Conservation (phyloP, 495 filamentous ascomycete genomes). For the Hamigera avellanea region DNA sequence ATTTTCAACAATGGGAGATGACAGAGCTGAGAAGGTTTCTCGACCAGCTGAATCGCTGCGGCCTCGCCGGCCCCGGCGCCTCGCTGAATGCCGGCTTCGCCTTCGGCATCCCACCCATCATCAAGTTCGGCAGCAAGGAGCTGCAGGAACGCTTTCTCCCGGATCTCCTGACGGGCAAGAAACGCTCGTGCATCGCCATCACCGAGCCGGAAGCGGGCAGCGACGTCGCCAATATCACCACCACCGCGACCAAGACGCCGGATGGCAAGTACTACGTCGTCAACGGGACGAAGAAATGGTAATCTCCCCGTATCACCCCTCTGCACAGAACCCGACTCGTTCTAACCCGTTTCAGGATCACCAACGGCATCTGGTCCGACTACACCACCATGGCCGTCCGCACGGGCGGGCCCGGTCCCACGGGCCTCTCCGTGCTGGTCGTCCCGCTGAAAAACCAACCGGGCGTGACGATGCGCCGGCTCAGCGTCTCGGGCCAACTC, state of each 20-base stretch:
- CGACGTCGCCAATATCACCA: conserved; percentile 61
- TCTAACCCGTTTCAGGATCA: conserved; percentile 38
- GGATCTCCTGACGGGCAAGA: conserved; percentile 52
- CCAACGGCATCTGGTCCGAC: conserved; percentile 67
- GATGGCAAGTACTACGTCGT: conserved; percentile 60
- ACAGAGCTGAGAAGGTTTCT: too few species aligned
- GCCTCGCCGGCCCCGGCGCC: conserved; percentile 46
- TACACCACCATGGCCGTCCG: conserved; percentile 64
- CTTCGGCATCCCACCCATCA: conserved; percentile 57
- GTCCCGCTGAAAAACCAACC: conserved; percentile 52
- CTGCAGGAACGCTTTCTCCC: conserved; percentile 55
- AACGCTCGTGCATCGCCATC: conserved; percentile 62
- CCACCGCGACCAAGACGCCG: conserved; percentile 48
- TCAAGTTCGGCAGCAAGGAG: conserved; percentile 50
- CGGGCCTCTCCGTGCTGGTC: conserved; percentile 52
- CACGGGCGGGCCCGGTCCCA: conserved; percentile 53
- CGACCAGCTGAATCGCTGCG: conserved; percentile 47
- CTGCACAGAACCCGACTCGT: neutral
- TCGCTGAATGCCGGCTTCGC: conserved; percentile 57
- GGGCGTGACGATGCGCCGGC: conserved; percentile 53
- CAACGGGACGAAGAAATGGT: conserved; percentile 74
- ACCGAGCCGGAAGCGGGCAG: conserved; percentile 64
- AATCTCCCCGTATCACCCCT: neutral
- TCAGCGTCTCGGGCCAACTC: conserved; percentile 48
- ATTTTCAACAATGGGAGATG: too few species aligned